These are phyloP conservation scores for Fusarium sp. DNA, from an alignment of 2,329 filamentous ascomycete species.

Conservation along the genomic window DNA sequence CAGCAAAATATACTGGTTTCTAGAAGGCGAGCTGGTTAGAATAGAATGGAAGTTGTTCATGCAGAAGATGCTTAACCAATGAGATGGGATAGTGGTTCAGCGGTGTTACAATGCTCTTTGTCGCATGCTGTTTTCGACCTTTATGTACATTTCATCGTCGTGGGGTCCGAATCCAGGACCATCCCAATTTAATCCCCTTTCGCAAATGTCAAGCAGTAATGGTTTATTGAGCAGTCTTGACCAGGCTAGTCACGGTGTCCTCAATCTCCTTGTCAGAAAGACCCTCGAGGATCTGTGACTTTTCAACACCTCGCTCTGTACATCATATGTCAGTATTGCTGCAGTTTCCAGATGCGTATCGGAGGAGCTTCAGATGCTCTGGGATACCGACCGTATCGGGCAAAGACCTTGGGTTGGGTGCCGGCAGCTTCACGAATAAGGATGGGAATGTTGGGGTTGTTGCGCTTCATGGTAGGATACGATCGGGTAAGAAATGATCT, in stretches of 20 bases:
- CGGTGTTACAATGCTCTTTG: slow-evolving; percentile 41
- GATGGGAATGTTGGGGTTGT: slow-evolving; percentile 94
- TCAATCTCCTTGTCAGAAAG: slow-evolving; percentile 71
- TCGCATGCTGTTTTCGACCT: slow-evolving; percentile 37
- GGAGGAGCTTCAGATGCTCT: background rate
- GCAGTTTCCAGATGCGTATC: background rate
- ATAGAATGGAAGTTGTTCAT: background rate
- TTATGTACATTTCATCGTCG: slow-evolving; percentile 45
- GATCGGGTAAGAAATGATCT: slow-evolving; percentile 91
- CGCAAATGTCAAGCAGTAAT: background rate
- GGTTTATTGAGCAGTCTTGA: slow-evolving; percentile 53
- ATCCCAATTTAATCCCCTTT: slow-evolving; percentile 4
- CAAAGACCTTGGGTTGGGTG: slow-evolving; percentile 86
- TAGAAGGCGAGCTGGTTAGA: background rate
- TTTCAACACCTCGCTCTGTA: slow-evolving; percentile 67
- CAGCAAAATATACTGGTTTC: no score
- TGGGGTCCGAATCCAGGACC: slow-evolving; percentile 4
- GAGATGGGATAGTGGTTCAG: slow-evolving; percentile 2
- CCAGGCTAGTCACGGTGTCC: slow-evolving; percentile 65
- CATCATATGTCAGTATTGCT: slow-evolving; percentile 18
- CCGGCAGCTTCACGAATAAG: slow-evolving; percentile 92
- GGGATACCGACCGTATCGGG: slow-evolving; percentile 81
- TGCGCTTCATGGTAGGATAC: slow-evolving; percentile 99
- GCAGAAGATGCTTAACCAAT: background rate
- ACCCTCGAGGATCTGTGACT: slow-evolving; percentile 67